Percentiles rank a stretch among this genome's conserved stretches.
These are phyloP conservation scores for Aspergillus saccharolyticus DNA, from an alignment of 495 filamentous ascomycete genomes.

Conservation along the genomic window DNA sequence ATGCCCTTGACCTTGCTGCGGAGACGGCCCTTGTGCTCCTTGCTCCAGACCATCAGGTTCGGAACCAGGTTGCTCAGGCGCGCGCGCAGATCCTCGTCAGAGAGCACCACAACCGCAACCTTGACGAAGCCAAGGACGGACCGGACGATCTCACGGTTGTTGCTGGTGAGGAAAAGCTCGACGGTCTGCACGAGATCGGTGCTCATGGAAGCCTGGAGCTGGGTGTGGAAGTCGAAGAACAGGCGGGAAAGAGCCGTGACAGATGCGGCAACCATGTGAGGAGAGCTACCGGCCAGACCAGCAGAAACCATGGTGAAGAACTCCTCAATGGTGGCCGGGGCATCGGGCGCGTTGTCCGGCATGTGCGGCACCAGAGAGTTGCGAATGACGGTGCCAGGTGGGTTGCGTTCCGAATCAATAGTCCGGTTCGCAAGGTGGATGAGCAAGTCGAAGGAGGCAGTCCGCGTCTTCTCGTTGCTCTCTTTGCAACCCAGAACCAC, in stretches of 20 bases:
- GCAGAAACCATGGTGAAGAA: conserved; percentile 98
- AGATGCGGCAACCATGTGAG: conserved; percentile 92
- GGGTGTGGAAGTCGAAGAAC: conserved; percentile 75
- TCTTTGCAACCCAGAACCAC: conserved; percentile 94
- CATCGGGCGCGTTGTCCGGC: conserved; percentile 70
- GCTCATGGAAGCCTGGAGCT: conserved; percentile 55
- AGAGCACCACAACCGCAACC: conserved; percentile 82
- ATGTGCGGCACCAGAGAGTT: conserved; percentile 83
- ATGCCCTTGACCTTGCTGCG: conserved; percentile 97
- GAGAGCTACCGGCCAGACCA: conserved; percentile 81
- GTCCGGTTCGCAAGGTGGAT: conserved; percentile 84
- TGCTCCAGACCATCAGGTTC: conserved; percentile 90
- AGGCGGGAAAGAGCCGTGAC: conserved; percentile 89
- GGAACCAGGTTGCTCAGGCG: conserved; percentile 71
- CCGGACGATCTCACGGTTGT: conserved; percentile 93
- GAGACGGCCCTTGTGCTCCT: conserved; percentile 95
- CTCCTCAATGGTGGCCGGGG: conserved; percentile 76
- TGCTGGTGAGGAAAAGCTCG: conserved; percentile 88
- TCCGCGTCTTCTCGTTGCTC: conserved; percentile 88
- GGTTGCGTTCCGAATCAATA: conserved; percentile 45
- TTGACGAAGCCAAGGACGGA: conserved; percentile 93
- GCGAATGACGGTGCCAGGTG: conserved; percentile 66
- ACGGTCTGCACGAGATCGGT: conserved; percentile 83
- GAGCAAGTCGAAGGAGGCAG: conserved; percentile 82
- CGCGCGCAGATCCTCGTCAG: conserved; percentile 66